These are phyloP conservation scores for Cladosporium sp. DNA, from an alignment of 2,329 filamentous ascomycete genomes.

Conservation along the genomic window DNA sequence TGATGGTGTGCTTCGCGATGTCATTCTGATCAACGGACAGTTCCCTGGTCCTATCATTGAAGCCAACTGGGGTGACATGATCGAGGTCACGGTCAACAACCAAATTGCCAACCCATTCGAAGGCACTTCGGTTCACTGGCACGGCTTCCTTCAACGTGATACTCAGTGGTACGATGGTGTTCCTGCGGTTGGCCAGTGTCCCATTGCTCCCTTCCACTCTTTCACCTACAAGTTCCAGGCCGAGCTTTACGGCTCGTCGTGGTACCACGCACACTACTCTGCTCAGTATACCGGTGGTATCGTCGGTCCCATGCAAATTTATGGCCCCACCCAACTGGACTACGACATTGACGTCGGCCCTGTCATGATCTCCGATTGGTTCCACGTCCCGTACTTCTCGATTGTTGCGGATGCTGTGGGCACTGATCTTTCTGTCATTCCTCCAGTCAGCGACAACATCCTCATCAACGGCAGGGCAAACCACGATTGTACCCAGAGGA, in stretches of 20 bases:
- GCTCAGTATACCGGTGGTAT: slow-evolving; percentile 34
- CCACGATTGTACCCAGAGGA: slow-evolving; percentile 33
- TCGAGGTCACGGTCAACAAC: slow-evolving; percentile 39
- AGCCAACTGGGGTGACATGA: slow-evolving; percentile 44
- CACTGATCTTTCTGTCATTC: slow-evolving; percentile 22
- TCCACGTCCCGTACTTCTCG: slow-evolving; percentile 37
- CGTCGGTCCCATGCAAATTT: slow-evolving; percentile 33
- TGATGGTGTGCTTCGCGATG: slow-evolving; percentile 29
- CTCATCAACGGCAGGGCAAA: slow-evolving; percentile 39
- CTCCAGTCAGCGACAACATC: slow-evolving; percentile 31
- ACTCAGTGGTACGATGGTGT: slow-evolving; percentile 45
- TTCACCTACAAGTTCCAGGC: slow-evolving; percentile 44
- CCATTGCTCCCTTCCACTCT: slow-evolving; percentile 42
- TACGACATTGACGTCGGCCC: slow-evolving; percentile 36
- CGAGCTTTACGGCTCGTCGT: slow-evolving; percentile 37
- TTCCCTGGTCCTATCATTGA: slow-evolving; percentile 31
- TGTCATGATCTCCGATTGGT: slow-evolving; percentile 36
- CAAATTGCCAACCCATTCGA: slow-evolving; percentile 32
- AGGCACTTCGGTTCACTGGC: slow-evolving; percentile 45
- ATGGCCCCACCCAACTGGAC: slow-evolving; percentile 30
- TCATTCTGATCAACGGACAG: slow-evolving; percentile 29
- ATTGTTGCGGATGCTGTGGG: slow-evolving; percentile 25
- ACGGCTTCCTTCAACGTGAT: slow-evolving; percentile 40
- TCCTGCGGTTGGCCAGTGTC: slow-evolving; percentile 43
- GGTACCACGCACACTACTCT: slow-evolving; percentile 43